Conservation (phyloP, 495 filamentous ascomycete genomes). For the Viridothelium virens region DNA sequence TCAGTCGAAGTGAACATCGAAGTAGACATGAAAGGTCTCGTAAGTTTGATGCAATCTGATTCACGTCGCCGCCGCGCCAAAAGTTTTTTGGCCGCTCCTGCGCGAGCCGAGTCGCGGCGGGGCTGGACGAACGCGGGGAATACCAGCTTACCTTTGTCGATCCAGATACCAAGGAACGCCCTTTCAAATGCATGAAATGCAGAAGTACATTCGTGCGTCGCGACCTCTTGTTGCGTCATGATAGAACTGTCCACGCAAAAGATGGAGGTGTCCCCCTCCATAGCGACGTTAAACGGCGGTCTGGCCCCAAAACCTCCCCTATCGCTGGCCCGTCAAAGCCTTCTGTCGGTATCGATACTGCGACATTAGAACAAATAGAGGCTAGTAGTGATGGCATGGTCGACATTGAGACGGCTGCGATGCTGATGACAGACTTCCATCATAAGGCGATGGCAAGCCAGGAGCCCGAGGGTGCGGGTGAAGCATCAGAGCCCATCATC, state of each 20-base stretch:
- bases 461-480: constrained; percentile 53
- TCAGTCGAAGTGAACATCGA: constrained; percentile 93
- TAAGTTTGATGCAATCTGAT: constrained; percentile 50
- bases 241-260: constrained; percentile 97
- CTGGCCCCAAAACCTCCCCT: constrained; percentile 57
- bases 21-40: constrained; percentile 95
- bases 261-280: constrained; percentile 93
- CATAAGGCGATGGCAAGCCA: constrained; percentile 84
- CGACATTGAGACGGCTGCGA: constrained; percentile 95
- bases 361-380: constrained; percentile 89
- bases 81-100: background rate
- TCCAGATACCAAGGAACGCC: constrained; percentile 94
- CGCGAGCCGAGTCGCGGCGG: constrained; percentile 16
- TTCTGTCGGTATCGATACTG: constrained; percentile 74
- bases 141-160: constrained; percentile 4
- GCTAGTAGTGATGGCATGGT: constrained; percentile 90
- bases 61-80: constrained; percentile 11
- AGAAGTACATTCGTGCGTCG: constrained; percentile 96
- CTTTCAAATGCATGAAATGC: constrained; percentile 97
- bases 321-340: constrained; percentile 67
- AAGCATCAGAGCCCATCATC: constrained; percentile 62
- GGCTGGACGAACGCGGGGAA: constrained; percentile 6
- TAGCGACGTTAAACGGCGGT: constrained; percentile 86
- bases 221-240: constrained; percentile 91
- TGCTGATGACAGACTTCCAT: constrained; percentile 98